Conservation (phyloP, 1,284 basidiomycete genomes). For the Pterulicium gracile region DNA sequence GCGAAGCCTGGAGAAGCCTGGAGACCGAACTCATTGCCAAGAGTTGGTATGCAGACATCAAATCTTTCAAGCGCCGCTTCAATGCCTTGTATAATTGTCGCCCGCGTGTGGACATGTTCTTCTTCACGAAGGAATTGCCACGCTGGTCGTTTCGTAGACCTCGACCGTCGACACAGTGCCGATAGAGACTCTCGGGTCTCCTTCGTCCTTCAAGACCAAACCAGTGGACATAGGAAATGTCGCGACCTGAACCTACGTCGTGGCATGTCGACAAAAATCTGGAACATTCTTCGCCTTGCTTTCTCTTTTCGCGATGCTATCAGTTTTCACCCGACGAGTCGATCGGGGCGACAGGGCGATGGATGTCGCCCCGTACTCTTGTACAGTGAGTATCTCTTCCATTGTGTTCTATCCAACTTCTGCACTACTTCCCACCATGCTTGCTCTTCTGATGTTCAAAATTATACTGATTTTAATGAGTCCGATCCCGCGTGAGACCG, state of each 20-base stretch:
- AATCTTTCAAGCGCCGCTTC: constrained; percentile 9
- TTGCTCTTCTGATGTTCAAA: background rate
- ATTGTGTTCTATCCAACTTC: background rate
- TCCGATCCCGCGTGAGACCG: background rate
- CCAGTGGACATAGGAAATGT: background rate
- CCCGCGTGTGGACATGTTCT: background rate
- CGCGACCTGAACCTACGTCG: background rate
- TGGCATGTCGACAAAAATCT: background rate
- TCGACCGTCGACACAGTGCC: background rate
- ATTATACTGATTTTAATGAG: background rate
- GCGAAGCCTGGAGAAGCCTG: too few species aligned
- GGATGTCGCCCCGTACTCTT: too few species aligned
- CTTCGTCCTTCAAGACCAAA: background rate
- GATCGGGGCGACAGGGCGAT: too few species aligned
- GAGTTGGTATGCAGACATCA: too few species aligned
- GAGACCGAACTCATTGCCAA: too few species aligned
- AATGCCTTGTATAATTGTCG: background rate
- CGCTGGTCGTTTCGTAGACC: background rate
- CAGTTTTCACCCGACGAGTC: too few species aligned
- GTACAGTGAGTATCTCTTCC: background rate
- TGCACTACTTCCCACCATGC: background rate
- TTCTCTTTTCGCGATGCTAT: background rate
- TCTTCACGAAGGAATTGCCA: background rate
- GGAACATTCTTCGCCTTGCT: background rate
- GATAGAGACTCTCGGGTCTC: background rate